A percentile compares a stretch with the other conserved stretches of the same genome.
Evolutionary conservation across 495 filamentous ascomycete species (phyloP).

Genomic region (Xylaria acuta): DNA sequence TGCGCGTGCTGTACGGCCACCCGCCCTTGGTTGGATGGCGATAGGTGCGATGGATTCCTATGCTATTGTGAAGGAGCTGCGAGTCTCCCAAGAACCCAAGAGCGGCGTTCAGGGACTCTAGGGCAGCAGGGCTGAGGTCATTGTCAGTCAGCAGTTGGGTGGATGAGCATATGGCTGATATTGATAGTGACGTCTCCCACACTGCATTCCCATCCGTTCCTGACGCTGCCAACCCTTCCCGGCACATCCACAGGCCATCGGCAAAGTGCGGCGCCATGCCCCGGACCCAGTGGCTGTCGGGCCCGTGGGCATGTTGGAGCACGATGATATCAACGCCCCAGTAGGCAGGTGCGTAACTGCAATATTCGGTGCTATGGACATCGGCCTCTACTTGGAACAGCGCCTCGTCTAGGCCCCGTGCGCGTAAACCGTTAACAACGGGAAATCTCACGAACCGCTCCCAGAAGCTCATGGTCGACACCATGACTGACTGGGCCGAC

Average conservation of each 20-base stretch:
- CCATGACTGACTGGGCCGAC: conserved; percentile 67
- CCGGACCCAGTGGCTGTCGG: conserved; percentile 68
- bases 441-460: conserved; percentile 60
- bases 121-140: conserved; percentile 67
- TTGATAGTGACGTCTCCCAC: conserved; percentile 83
- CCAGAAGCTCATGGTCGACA: conserved; percentile 66
- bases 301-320: conserved; percentile 74
- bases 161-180: conserved; percentile 58
- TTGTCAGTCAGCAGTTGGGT: conserved; percentile 67
- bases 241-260: conserved; percentile 81
- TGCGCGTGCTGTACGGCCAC: conserved; percentile 80
- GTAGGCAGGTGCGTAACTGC: conserved; percentile 77
- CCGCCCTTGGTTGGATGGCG: conserved; percentile 80
- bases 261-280: conserved; percentile 72
- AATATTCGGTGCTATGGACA: conserved; percentile 78
- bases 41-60: conserved; percentile 71
- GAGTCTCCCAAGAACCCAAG: conserved; percentile 79
- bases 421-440: conserved; percentile 49
- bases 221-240: conserved; percentile 82
- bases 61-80: conserved; percentile 74
- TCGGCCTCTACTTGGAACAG: conserved; percentile 74
- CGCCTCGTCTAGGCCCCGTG: conserved; percentile 66
- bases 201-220: conserved; percentile 85
- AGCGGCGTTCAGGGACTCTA: conserved; percentile 72
- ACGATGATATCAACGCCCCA: conserved; percentile 75